Evolutionary conservation across 129 eudicot genomes (phyloP), one percentile per base, ranked within the genome.

Genomic region (Flaveria trinervia): DNA sequence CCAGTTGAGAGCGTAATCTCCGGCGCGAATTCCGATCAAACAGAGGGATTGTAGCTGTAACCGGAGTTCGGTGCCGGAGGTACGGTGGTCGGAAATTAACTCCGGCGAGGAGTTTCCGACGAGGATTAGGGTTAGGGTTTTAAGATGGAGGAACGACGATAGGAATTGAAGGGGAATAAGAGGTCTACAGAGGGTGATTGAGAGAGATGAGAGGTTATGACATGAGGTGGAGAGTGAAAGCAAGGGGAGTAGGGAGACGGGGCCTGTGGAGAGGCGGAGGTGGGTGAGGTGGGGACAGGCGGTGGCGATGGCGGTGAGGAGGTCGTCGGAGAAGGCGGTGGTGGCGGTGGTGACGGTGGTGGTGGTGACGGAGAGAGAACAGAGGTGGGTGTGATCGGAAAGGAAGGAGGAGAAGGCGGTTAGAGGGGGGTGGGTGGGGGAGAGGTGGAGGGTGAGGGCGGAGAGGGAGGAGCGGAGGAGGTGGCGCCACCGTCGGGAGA

Each of bases 401-500:
- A 85, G 87, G 49, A 80, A 81, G 68, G 81, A 8, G 78, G 79
- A 67, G 44, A 88, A 79, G 43, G 84, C 59, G 7, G 81, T 33
- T 54, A 70, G 64, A 73, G 79, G 26, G 76, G 83, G 46, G 72
- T 68, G 73, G 79, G 44, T 65, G 51, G 80, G 81, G 61, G 76
- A 22, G 83, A 84, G 26, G 61, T 12, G 75, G 86, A 90, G 87
- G 50, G 90, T 75, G 71, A 92, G 91, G 74, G 93, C 33, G 84
- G 96, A 54, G 73, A 83, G 78, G 54, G 89, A 87, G 7, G 85
- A 88, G 43, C 85, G 92, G 82, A 74, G 67, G 75, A 89, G 89
- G 23, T 77, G 92, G 81, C 78, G 86, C 92, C 96, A 89, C 52
- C 92, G 89, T 82, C 71, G 81, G 70, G 86, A 87, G 56, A 87